Evolutionary conservation across 2,329 filamentous ascomycete species (phyloP).

Genomic region (Alternaria conjuncta): DNA sequence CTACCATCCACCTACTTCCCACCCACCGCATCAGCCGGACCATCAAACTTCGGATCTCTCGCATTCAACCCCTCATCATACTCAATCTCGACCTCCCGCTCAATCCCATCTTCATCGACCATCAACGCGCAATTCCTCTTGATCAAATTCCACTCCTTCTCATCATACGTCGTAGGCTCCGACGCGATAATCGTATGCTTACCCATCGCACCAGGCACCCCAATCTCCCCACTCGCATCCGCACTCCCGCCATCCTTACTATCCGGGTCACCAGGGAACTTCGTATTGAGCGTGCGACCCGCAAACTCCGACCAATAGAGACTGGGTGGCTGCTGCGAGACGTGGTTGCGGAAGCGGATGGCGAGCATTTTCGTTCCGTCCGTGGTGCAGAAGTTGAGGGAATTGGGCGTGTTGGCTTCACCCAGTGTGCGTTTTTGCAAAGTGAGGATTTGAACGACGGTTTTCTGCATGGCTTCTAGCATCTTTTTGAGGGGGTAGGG

Average conservation of each 20-base stretch:
- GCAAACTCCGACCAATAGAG: conserved; percentile 60
- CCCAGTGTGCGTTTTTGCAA: conserved; percentile 55
- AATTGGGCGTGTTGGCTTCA: conserved; percentile 52
- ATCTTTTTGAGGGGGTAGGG: conserved; percentile 54
- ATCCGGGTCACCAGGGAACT: conserved; percentile 59
- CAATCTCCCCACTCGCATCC: conserved; percentile 42
- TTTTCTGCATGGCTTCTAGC: conserved; percentile 54
- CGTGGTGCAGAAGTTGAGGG: conserved; percentile 60
- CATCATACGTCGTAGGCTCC: conserved; percentile 62
- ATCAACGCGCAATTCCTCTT: conserved; percentile 55
- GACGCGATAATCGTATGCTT: conserved; percentile 61
- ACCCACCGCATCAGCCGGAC: background rate
- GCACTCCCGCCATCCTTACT: conserved; percentile 45
- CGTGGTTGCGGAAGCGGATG: conserved; percentile 61
- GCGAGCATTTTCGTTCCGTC: conserved; percentile 59
- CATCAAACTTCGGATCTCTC: conserved; percentile 44
- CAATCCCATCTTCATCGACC: conserved; percentile 51
- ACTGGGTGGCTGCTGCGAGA: conserved; percentile 58
- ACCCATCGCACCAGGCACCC: conserved; percentile 53
- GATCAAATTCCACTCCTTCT: conserved; percentile 60
- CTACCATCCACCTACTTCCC: background rate
- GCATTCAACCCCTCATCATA: conserved; percentile 52
- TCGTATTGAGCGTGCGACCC: conserved; percentile 60
- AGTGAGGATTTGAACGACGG: conserved; percentile 54
- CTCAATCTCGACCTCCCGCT: conserved; percentile 45